phyloP scores from a whole-genome alignment of 1,284 basidiomycete species.

The Ustilago hordei region DNA sequence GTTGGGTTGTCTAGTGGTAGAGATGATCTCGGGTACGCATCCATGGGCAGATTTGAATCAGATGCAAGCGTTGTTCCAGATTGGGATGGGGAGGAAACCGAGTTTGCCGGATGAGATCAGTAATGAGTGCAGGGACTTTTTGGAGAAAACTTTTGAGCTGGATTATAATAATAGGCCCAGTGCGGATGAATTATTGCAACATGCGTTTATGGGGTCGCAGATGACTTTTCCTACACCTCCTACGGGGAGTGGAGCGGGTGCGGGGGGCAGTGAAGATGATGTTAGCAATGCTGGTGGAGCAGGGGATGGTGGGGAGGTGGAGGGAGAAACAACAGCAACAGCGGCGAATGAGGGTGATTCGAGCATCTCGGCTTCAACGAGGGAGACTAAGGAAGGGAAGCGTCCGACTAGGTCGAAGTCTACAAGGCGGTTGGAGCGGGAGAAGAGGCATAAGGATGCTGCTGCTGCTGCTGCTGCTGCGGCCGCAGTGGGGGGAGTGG shows the following conservation, averaged over 20 bases:
- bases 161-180: slow-evolving; percentile 60
- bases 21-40: slow-evolving; percentile 98
- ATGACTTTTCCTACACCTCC: slow-evolving; percentile 30
- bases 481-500: background rate
- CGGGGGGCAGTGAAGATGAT: slow-evolving; percentile 5
- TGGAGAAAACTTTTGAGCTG: slow-evolving; percentile 63
- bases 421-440: slow-evolving; percentile 27
- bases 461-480: slow-evolving; percentile 12
- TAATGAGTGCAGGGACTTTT: slow-evolving; percentile 56
- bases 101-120: slow-evolving; percentile 65
- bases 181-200: slow-evolving; percentile 60
- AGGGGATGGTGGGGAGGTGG: background rate
- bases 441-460: slow-evolving; percentile 42
- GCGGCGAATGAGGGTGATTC: slow-evolving; percentile 14
- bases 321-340: background rate
- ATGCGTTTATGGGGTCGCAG: slow-evolving; percentile 59
- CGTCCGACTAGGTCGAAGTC: slow-evolving; percentile 28
- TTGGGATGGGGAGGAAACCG: slow-evolving; percentile 59
- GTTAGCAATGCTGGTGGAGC: background rate
- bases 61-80: slow-evolving; percentile 75
- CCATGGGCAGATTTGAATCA: slow-evolving; percentile 98
- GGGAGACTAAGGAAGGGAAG: slow-evolving; percentile 30
- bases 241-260: background rate
- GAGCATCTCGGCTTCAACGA: background rate
- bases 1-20: slow-evolving; percentile 94